Evolutionary conservation across 805 yeast species (phyloP), one percentile per base, ranked within the genome.

Genomic region (Hanseniaspora lindneri): DNA sequence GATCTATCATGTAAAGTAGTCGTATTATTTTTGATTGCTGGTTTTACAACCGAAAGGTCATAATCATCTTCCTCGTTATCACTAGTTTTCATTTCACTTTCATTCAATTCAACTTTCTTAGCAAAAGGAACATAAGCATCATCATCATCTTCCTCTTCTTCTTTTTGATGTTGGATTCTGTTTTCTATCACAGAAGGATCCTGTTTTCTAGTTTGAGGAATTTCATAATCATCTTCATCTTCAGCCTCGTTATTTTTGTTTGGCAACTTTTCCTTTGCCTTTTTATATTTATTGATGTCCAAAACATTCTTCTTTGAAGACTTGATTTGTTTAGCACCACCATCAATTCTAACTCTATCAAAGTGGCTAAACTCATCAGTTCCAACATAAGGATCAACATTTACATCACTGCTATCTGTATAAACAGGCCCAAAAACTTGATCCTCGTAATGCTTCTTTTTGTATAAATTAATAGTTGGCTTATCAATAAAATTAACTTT

Each of bases 61-160:
- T 27, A 27, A 27, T 27, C 29, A 27, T 27, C 29, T 9, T 27
- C 29, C 11, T 27, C 29, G 11, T 11, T 9, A 27, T 27, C 29
- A 11, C n/a, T n/a, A n/a, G n/a, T n/a, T n/a, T n/a, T n/a, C n/a
- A n/a, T n/a, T n/a, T n/a, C n/a, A n/a, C n/a, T n/a, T n/a, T n/a
- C n/a, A n/a, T n/a, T n/a, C n/a, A n/a, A n/a, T n/a, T n/a, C n/a
- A n/a, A n/a, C n/a, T n/a, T 37, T 40, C n/a, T 37, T 37, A 19
- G 27, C 20, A 7, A 39, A 1, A 8, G 49, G 49, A 24, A 23
- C 20, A 17, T 44, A 44, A 8, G 33, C 49, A 44, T 44, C 49
- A 10, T 39, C 49, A 3, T 44, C 49, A 10, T 39, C 43, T 4
- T 37, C 49, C 4, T 44, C 39, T 20, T 41, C 30, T 17, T 17